Evolutionary conservation across 192 early-diverging fungal genomes (phyloP).

Genomic region (Coemansia javaensis): DNA sequence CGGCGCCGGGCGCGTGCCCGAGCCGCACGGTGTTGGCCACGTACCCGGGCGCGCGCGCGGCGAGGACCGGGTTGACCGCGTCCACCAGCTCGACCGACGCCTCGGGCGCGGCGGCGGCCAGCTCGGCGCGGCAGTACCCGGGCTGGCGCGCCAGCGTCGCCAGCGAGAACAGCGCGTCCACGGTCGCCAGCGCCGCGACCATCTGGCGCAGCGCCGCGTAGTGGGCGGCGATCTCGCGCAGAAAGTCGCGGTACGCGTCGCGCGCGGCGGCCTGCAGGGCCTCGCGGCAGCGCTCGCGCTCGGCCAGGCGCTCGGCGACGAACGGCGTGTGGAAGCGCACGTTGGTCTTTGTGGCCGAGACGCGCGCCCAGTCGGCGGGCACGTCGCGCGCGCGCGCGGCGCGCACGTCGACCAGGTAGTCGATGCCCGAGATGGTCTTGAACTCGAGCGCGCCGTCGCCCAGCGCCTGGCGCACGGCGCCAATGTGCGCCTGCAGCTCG

Average conservation of each 20-base stretch:
- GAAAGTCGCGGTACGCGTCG: constrained; percentile 63
- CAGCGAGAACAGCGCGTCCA: constrained; percentile 63
- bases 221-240: constrained; percentile 52
- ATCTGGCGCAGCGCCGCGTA: constrained; percentile 62
- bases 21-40: constrained; percentile 86
- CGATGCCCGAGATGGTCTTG: constrained; percentile 61
- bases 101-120: constrained; percentile 55
- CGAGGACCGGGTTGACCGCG: constrained; percentile 67
- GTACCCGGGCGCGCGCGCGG: constrained; percentile 55
- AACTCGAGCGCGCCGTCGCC: constrained; percentile 53
- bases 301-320: constrained; percentile 57
- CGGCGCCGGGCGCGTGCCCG: constrained; percentile 29
- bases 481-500: constrained; percentile 53
- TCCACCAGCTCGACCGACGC: constrained; percentile 75
- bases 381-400: constrained; percentile 53
- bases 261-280: constrained; percentile 59
- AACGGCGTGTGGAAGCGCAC: constrained; percentile 28
- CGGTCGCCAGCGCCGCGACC: constrained; percentile 57
- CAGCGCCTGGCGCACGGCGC: constrained; percentile 48
- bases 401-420: constrained; percentile 74
- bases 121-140: constrained; percentile 83
- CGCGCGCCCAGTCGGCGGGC: constrained; percentile 69
- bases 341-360: constrained; percentile 47
- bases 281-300: constrained; percentile 58
- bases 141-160: constrained; percentile 74